Evolutionary conservation across 1,284 basidiomycete species (phyloP).

Genomic region (Thelephora terrestris): DNA sequence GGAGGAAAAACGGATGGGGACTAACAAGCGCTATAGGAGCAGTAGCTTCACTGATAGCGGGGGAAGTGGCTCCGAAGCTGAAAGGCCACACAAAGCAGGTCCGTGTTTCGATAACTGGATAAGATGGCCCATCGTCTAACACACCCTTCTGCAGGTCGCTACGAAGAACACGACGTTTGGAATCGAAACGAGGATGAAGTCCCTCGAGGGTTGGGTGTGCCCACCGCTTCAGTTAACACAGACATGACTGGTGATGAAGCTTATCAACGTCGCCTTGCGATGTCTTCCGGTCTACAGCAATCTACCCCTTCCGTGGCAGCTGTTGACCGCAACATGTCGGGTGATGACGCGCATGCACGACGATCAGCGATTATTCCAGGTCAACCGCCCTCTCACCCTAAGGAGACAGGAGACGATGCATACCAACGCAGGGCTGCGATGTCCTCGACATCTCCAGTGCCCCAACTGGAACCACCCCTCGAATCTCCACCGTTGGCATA

Average conservation of each 20-base stretch:
- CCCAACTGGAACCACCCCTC: constrained; percentile 22
- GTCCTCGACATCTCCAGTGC: constrained; percentile 29
- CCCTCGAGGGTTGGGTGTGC: constrained; percentile 22
- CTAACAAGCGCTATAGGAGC: constrained; percentile 46
- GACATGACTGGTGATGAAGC: constrained; percentile 48
- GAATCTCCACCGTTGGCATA: constrained; percentile 34
- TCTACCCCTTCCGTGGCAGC: constrained; percentile 12
- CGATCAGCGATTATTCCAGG: constrained; percentile 38
- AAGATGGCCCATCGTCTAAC: constrained; percentile 1
- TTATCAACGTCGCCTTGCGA: constrained; percentile 43
- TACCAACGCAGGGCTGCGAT: constrained; percentile 54
- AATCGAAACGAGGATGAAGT: constrained; percentile 34
- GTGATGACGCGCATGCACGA: constrained; percentile 51
- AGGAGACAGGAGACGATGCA: constrained; percentile 59
- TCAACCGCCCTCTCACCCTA: constrained; percentile 15
- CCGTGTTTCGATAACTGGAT: constrained; percentile 13
- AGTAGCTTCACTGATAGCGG: constrained; percentile 61
- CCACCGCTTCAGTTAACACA: constrained; percentile 21
- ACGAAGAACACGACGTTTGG: constrained; percentile 47
- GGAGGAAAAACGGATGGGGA: constrained; percentile 45
- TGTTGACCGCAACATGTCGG: constrained; percentile 29
- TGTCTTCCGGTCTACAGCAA: constrained; percentile 27
- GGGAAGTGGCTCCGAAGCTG: constrained; percentile 52
- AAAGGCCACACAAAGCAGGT: constrained; percentile 66
- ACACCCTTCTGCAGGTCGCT: constrained; percentile 35